Percentiles rank a stretch among this genome's conserved stretches.
Conservation (phyloP, 176 grass and related monocot genomes). For the Neostapfia colusana region DNA sequence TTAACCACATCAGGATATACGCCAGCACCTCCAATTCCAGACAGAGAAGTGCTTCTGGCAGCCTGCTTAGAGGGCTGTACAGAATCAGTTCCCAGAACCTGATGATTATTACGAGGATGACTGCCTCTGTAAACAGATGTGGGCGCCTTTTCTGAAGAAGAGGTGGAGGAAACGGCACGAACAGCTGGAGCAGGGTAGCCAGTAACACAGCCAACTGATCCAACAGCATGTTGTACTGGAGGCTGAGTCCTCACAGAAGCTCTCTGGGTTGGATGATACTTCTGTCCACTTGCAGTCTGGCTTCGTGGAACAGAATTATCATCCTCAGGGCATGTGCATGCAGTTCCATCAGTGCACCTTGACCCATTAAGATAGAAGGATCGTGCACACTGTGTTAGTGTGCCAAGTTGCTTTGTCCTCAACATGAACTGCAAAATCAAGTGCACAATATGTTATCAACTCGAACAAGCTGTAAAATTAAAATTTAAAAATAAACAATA, state of each 20-base stretch:
- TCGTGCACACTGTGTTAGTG: constrained; percentile 79
- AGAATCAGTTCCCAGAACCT: constrained; percentile 39
- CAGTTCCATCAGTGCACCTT: constrained; percentile 69
- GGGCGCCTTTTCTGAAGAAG: constrained; percentile 44
- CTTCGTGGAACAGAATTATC: constrained; percentile 63
- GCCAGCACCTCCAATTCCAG: constrained; percentile 49
- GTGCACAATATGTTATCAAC: constrained; percentile 25
- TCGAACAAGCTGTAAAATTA: neutral
- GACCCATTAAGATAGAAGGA: constrained; percentile 89
- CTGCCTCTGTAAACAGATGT: constrained; percentile 37
- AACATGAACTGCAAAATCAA: constrained; percentile 79
- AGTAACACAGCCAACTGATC: constrained; percentile 43
- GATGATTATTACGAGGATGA: constrained; percentile 23
- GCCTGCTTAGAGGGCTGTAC: constrained; percentile 50
- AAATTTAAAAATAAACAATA: neutral
- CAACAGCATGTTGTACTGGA: constrained; percentile 46
- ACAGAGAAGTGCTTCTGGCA: constrained; percentile 45
- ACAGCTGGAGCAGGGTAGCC: constrained; percentile 27
- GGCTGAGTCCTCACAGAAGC: constrained; percentile 46
- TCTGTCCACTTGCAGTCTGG: constrained; percentile 43
- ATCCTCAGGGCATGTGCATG: constrained; percentile 81
- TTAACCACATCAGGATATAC: constrained; percentile 59
- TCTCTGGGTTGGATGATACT: constrained; percentile 38
- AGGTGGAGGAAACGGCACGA: constrained; percentile 44
- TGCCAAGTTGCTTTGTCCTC: constrained; percentile 86